Percentiles rank a stretch among this genome's conserved stretches.
phyloP scores from a whole-genome alignment of 768 basidiomycete species.

The Daedaleopsis nitida region DNA sequence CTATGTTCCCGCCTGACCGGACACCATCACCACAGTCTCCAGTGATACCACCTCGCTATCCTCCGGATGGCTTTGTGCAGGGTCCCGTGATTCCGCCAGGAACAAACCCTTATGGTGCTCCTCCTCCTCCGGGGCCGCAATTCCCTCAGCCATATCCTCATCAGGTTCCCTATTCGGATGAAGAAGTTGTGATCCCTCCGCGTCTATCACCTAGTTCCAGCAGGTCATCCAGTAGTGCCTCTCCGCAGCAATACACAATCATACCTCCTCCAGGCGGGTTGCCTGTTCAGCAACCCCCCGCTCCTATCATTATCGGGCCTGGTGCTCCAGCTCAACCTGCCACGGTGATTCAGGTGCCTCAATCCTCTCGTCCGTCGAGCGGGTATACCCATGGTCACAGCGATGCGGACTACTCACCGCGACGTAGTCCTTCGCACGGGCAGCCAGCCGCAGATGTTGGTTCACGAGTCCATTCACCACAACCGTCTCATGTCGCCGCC shows the following conservation, averaged over 20 bases:
- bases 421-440: background rate
- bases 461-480: background rate
- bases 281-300: background rate
- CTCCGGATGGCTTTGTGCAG: background rate
- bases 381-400: background rate
- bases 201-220: background rate
- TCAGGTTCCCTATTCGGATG: background rate
- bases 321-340: background rate
- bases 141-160: background rate
- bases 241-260: background rate
- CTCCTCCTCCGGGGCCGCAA: background rate
- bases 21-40: conserved; percentile 6
- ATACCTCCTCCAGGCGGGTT: conserved; percentile 1
- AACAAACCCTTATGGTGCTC: background rate
- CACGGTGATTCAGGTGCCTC: background rate
- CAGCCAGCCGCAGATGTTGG: background rate
- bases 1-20: conserved; percentile 1
- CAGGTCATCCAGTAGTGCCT: background rate
- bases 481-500: background rate
- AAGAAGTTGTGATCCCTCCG: background rate
- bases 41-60: conserved; percentile 11
- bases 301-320: background rate
- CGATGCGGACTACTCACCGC: background rate
- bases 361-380: background rate
- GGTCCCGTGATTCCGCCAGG: conserved; percentile 16